Percentiles rank a stretch among this genome's conserved stretches.
These are phyloP conservation scores for Poa annua DNA, from an alignment of 176 grass and related monocot genomes.

Conservation along the genomic window DNA sequence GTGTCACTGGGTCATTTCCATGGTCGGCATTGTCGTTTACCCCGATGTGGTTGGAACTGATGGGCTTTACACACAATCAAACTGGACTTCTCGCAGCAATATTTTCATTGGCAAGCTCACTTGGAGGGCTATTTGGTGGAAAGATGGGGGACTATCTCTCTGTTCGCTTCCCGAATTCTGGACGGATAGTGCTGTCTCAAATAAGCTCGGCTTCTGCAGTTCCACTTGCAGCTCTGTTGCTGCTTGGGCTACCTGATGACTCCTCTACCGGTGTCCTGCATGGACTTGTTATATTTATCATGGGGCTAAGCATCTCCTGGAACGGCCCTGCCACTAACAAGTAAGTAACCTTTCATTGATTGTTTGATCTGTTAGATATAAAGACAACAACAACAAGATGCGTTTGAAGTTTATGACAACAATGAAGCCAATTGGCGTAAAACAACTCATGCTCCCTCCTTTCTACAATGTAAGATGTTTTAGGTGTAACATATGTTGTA, in stretches of 20 bases:
- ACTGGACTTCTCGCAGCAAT: constrained; percentile 53
- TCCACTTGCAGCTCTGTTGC: constrained; percentile 69
- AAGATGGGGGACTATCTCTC: constrained; percentile 79
- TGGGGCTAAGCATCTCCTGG: constrained; percentile 90
- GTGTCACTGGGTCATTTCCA: constrained; percentile 84
- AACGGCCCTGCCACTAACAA: constrained; percentile 96
- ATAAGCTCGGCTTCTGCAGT: constrained; percentile 84
- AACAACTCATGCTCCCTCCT: too few relatives aligned
- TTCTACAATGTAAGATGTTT: too few relatives aligned
- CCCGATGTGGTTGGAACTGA: constrained; percentile 86
- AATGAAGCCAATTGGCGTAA: background rate
- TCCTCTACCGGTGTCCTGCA: constrained; percentile 53
- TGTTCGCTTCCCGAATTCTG: constrained; percentile 58
- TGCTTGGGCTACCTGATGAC: constrained; percentile 68
- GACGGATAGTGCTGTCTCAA: constrained; percentile 73
- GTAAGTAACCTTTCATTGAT: constrained; percentile 37
- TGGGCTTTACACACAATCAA: constrained; percentile 62
- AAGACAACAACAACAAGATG: background rate
- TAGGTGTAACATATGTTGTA: too few relatives aligned
- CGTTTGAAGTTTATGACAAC: background rate
- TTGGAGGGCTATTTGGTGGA: constrained; percentile 72
- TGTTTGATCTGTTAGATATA: background rate
- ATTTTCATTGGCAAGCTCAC: constrained; percentile 66
- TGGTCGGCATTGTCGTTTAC: constrained; percentile 80
- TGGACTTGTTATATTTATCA: constrained; percentile 78